Percentiles rank a stretch among this genome's conserved stretches.
Conservation (phyloP, 257 asterid species). For the Lycium barbarum region DNA sequence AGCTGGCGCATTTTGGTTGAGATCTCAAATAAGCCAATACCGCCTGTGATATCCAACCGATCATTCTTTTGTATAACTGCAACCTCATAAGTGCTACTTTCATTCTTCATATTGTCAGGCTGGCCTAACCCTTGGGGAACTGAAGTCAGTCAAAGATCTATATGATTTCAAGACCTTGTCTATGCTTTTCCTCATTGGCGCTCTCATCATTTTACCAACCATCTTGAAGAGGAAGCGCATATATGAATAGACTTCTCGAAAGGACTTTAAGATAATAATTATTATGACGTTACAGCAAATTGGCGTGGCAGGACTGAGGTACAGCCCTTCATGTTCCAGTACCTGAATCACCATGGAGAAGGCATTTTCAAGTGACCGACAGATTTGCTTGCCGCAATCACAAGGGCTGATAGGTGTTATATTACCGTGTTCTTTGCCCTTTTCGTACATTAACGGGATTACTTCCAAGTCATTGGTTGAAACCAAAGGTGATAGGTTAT, state of each 20-base stretch:
- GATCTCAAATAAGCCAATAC: not conserved
- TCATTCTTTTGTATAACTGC: constrained; percentile 13
- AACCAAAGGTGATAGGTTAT: not conserved
- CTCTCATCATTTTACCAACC: constrained; percentile 69
- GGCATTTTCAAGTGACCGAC: not conserved
- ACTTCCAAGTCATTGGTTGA: not conserved
- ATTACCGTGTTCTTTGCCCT: not conserved
- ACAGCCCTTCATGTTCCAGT: not conserved
- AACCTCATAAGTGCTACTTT: constrained; percentile 1
- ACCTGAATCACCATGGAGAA: not conserved
- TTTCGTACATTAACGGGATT: not conserved
- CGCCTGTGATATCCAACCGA: not conserved
- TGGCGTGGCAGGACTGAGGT: not conserved
- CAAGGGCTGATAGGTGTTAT: not conserved
- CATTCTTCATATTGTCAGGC: constrained; percentile 56
- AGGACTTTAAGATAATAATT: not conserved
- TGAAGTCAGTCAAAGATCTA: constrained; percentile 78
- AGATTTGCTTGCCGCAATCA: constrained; percentile 1
- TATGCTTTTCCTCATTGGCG: constrained; percentile 82
- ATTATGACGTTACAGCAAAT: not conserved
- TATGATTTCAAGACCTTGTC: constrained; percentile 80
- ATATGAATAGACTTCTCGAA: constrained; percentile 50
- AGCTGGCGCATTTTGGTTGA: constrained; percentile 4
- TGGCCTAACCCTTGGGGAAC: constrained; percentile 85
- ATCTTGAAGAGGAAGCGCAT: constrained; percentile 77